Conservation (phyloP, 257 asterid genomes). For the Rehmannia glutinosa region DNA sequence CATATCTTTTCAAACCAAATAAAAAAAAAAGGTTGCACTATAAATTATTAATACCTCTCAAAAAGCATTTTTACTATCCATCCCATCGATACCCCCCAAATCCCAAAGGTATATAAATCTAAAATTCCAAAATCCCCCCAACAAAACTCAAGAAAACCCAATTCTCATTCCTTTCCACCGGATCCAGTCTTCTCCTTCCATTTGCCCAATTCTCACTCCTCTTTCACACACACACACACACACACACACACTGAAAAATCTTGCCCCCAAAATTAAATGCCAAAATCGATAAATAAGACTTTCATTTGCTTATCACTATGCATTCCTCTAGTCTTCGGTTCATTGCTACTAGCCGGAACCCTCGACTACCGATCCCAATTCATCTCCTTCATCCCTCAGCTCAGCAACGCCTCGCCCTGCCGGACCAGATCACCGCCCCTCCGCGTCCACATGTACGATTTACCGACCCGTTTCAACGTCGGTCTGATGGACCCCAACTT, state of each 20-base stretch:
- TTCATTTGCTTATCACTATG: conserved; percentile 40
- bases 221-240: neutral
- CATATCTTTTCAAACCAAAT: too few species aligned
- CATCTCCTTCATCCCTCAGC: conserved; percentile 47
- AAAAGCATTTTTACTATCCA: too few species aligned
- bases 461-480: conserved; percentile 53
- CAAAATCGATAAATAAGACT: conserved; percentile 32
- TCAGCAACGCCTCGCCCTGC: conserved; percentile 31
- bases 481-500: conserved; percentile 42
- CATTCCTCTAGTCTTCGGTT: conserved; percentile 32
- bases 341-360: conserved; percentile 40
- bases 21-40: too few species aligned
- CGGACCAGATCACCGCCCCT: conserved; percentile 34
- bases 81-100: too few species aligned
- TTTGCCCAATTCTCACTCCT: neutral
- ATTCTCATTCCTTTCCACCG: conserved; percentile 7
- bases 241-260: neutral
- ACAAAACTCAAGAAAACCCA: neutral
- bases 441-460: conserved; percentile 55
- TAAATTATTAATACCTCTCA: too few species aligned
- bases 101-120: neutral
- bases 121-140: neutral
- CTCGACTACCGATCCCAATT: conserved; percentile 44
- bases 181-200: conserved; percentile 11
- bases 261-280: conserved; percentile 27